These are phyloP conservation scores for Naganishia vishniacii DNA, from an alignment of 768 basidiomycete species.

Conservation along the genomic window DNA sequence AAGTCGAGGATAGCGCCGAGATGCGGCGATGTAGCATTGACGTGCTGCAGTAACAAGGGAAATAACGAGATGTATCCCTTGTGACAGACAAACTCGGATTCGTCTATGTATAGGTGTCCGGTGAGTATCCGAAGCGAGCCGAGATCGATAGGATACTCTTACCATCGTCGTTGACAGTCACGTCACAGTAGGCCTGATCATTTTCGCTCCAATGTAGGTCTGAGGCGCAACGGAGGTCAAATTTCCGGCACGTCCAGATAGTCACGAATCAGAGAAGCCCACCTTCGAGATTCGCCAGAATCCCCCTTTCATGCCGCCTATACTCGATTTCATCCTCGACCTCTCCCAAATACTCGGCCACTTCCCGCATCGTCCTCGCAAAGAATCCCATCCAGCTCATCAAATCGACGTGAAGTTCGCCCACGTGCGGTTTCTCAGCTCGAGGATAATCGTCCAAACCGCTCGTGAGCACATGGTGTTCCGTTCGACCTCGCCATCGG, in stretches of 20 bases:
- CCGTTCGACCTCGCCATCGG: constrained; percentile 85
- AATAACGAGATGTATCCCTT: constrained; percentile 90
- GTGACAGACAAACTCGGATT: constrained; percentile 85
- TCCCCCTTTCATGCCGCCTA: constrained; percentile 68
- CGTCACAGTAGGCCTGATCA: constrained; percentile 87
- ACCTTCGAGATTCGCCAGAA: constrained; percentile 70
- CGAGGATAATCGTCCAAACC: constrained; percentile 97
- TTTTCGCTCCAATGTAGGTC: constrained; percentile 92
- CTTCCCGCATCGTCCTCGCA: constrained; percentile 82
- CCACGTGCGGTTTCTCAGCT: constrained; percentile 70
- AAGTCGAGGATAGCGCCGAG: constrained; percentile 75
- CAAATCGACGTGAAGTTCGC: constrained; percentile 87
- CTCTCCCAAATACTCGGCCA: constrained; percentile 80
- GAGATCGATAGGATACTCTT: constrained; percentile 20
- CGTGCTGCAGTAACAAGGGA: constrained; percentile 78
- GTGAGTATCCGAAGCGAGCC: neutral
- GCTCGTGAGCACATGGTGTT: constrained; percentile 71
- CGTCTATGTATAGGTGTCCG: constrained; percentile 56
- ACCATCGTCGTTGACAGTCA: constrained; percentile 79
- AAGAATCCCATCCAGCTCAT: constrained; percentile 98
- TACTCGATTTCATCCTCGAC: constrained; percentile 76
- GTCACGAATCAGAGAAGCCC: constrained; percentile 37
- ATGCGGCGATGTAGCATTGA: constrained; percentile 70
- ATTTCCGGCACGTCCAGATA: neutral
- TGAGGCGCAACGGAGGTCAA: constrained; percentile 39